phyloP scores from a whole-genome alignment of 768 basidiomycete species.

The Tulasnella sp. region DNA sequence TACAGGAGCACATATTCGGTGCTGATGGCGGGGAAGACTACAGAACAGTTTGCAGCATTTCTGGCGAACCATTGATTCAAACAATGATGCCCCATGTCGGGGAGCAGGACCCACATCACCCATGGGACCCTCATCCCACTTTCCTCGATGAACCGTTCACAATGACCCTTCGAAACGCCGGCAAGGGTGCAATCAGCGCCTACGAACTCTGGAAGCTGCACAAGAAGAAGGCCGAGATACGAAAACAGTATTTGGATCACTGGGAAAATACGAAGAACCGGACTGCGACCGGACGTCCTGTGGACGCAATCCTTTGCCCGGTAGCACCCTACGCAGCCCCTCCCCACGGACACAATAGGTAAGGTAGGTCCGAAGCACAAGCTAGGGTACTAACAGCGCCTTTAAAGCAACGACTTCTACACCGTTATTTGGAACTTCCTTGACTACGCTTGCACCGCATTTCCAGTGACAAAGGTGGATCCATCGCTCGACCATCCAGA shows the following conservation, averaged over 20 bases:
- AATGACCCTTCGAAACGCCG: background rate
- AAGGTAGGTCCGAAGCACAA: background rate
- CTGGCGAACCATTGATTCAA: slow-evolving; percentile 48
- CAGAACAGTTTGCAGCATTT: slow-evolving; percentile 18
- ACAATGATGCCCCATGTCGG: slow-evolving; percentile 38
- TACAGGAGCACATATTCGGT: slow-evolving; percentile 34
- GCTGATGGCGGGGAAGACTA: slow-evolving; percentile 47
- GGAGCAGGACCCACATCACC: background rate
- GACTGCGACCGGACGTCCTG: slow-evolving; percentile 62
- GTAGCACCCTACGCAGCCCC: slow-evolving; percentile 51
- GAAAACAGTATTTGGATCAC: slow-evolving; percentile 50
- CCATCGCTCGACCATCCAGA: slow-evolving; percentile 43
- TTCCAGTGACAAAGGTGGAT: slow-evolving; percentile 61
- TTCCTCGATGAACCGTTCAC: slow-evolving; percentile 16
- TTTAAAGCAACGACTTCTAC: slow-evolving; percentile 41
- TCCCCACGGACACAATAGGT: slow-evolving; percentile 56
- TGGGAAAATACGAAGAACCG: slow-evolving; percentile 48
- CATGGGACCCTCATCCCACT: slow-evolving; percentile 16
- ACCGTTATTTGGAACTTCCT: slow-evolving; percentile 59
- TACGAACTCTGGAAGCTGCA: slow-evolving; percentile 65
- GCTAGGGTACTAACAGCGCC: background rate
- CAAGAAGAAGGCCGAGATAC: slow-evolving; percentile 41
- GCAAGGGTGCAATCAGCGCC: slow-evolving; percentile 34
- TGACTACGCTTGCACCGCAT: slow-evolving; percentile 54
- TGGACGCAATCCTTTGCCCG: slow-evolving; percentile 68